phyloP scores from a whole-genome alignment of 2,329 filamentous ascomycete species.

The Verticillium nonalfalfae region DNA sequence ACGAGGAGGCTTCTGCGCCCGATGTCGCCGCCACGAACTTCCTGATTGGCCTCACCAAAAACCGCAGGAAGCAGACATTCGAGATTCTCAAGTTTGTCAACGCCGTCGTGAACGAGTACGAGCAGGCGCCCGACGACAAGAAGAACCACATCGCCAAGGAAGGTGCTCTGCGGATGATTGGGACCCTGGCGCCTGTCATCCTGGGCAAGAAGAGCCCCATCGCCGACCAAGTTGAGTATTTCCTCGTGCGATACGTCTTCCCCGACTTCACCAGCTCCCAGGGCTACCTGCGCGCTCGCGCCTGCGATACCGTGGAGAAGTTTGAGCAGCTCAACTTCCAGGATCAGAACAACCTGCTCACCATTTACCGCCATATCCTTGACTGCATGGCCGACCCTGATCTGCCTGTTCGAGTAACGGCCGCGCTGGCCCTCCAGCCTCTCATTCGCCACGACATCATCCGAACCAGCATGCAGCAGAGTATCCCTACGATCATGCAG shows the following conservation, averaged over 20 bases:
- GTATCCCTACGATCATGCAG: constrained; percentile 99
- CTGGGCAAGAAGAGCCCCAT: constrained; percentile 98
- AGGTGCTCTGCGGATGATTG: constrained; percentile 94
- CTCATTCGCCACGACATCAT: constrained; percentile 95
- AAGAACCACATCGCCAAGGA: constrained; percentile 96
- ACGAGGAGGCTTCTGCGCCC: constrained; percentile 91
- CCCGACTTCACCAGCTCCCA: constrained; percentile 92
- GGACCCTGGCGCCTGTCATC: constrained; percentile 87
- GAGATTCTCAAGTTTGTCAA: constrained; percentile 94
- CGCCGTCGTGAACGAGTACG: constrained; percentile 88
- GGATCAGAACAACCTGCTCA: constrained; percentile 88
- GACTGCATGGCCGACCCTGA: constrained; percentile 95
- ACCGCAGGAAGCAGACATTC: constrained; percentile 91
- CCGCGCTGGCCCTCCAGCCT: constrained; percentile 87
- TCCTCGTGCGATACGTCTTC: constrained; percentile 97
- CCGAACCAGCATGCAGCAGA: constrained; percentile 90
- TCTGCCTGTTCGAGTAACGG: constrained; percentile 88
- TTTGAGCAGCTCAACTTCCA: constrained; percentile 97
- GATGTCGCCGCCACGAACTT: constrained; percentile 97
- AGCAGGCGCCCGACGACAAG: constrained; percentile 73
- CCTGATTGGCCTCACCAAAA: constrained; percentile 88
- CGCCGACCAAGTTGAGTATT: constrained; percentile 95
- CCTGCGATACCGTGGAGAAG: constrained; percentile 96
- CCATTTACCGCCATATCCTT: constrained; percentile 94
- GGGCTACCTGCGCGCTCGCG: constrained; percentile 87